phyloP scores from a whole-genome alignment of 2,329 filamentous ascomycete genomes.

The Epichloe glyceriae region DNA sequence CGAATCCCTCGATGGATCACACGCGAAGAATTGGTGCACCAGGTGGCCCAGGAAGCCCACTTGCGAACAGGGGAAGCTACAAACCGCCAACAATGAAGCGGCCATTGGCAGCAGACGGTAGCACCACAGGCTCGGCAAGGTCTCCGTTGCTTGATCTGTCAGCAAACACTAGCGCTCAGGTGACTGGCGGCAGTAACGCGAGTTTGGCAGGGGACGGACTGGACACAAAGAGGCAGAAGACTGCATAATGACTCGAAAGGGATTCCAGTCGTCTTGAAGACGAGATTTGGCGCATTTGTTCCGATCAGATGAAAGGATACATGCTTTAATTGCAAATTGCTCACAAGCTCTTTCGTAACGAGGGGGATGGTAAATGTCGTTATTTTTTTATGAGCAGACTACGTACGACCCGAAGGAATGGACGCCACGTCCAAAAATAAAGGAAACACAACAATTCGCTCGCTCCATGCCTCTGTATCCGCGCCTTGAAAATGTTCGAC shows the following conservation, averaged over 20 bases:
- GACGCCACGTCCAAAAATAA: background rate
- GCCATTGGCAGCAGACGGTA: conserved; percentile 22
- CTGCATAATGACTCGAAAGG: background rate
- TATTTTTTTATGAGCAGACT: background rate
- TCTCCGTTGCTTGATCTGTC: conserved; percentile 38
- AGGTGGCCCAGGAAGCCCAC: conserved; percentile 38
- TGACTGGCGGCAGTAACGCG: conserved; percentile 5
- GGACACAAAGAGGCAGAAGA: conserved; percentile 42
- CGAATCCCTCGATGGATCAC: conserved; percentile 42
- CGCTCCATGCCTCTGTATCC: background rate
- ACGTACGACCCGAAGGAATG: background rate
- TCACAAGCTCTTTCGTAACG: background rate
- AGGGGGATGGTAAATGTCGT: background rate
- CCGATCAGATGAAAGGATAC: background rate
- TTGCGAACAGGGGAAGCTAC: conserved; percentile 46
- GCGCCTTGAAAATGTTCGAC: background rate
- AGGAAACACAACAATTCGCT: background rate
- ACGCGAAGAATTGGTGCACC: conserved; percentile 47
- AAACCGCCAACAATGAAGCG: conserved; percentile 47
- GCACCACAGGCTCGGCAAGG: conserved; percentile 16
- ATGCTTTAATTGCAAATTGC: background rate
- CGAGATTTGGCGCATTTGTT: conserved; percentile 14
- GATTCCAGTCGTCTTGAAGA: background rate
- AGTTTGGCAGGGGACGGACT: conserved; percentile 14
- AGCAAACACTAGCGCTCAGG: conserved; percentile 25